Evolutionary conservation across 129 eudicot genomes (phyloP).

Genomic region (Erigeron canadensis): DNA sequence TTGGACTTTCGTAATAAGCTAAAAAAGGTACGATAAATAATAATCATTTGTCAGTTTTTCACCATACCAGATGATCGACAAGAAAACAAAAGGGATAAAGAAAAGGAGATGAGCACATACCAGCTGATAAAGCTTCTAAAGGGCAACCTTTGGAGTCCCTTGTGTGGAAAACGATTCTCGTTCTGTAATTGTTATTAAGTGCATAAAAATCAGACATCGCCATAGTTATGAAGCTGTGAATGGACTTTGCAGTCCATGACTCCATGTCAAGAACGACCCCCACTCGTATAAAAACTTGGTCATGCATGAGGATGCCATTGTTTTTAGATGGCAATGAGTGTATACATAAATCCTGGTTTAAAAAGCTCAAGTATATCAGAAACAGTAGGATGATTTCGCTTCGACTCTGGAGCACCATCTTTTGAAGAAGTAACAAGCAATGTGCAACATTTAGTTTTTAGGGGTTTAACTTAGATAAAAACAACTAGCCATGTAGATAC

Average conservation of each 20-base stretch:
- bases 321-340: not conserved
- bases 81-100: too few species aligned
- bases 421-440: not conserved
- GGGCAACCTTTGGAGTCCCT: slow-evolving; percentile 2
- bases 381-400: not conserved
- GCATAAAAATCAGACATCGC: slow-evolving; percentile 2
- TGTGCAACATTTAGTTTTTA: not conserved
- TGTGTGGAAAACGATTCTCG: slow-evolving; percentile 6
- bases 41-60: too few species aligned
- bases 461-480: not conserved
- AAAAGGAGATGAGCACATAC: too few species aligned
- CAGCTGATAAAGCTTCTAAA: not conserved
- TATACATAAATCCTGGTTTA: not conserved
- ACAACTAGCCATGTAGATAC: not conserved
- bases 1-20: too few species aligned
- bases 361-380: not conserved
- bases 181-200: slow-evolving; percentile 1
- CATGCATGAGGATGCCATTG: not conserved
- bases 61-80: too few species aligned
- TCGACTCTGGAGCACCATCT: not conserved
- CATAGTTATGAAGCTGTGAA: slow-evolving; percentile 3
- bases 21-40: too few species aligned
- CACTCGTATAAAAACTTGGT: not conserved
- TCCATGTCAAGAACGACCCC: slow-evolving; percentile 4
- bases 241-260: slow-evolving; percentile 9